Evolutionary conservation across 2,329 filamentous ascomycete species (phyloP).

Genomic region (Calonectria fujianensis): DNA sequence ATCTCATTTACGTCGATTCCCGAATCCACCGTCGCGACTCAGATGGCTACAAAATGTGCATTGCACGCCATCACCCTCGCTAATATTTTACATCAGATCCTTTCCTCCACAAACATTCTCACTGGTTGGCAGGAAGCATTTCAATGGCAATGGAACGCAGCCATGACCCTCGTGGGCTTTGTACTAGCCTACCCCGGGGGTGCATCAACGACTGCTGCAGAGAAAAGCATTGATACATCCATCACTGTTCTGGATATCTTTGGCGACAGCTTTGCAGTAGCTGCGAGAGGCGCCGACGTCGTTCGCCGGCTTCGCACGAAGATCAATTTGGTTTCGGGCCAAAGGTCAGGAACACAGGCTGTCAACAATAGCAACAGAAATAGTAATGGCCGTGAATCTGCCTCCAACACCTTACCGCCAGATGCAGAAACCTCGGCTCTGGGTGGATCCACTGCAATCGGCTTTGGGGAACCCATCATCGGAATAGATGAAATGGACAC

Average conservation of each 20-base stretch:
- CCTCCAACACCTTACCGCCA: neutral
- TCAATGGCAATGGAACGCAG: conserved; percentile 54
- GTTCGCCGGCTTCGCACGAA: conserved; percentile 52
- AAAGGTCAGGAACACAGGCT: neutral
- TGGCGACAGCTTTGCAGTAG: conserved; percentile 62
- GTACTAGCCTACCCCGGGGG: conserved; percentile 54
- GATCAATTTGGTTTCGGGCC: conserved; percentile 33
- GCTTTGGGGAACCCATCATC: neutral
- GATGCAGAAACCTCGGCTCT: neutral
- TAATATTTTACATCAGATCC: conserved; percentile 48
- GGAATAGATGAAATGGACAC: conserved; percentile 6
- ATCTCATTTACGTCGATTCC: neutral
- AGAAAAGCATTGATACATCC: conserved; percentile 58
- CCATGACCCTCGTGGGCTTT: conserved; percentile 59
- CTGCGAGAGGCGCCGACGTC: conserved; percentile 59
- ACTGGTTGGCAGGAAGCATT: conserved; percentile 53
- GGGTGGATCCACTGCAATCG: neutral
- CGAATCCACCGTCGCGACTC: neutral
- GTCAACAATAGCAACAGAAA: neutral
- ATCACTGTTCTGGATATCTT: conserved; percentile 60
- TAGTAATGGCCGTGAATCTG: neutral
- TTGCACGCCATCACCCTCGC: conserved; percentile 2
- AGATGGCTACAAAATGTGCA: conserved; percentile 16
- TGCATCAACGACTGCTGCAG: conserved; percentile 34
- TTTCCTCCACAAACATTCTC: conserved; percentile 46